Evolutionary conservation across 257 asterid genomes (phyloP), one percentile per base, ranked within the genome.

Genomic region (Solanum bulbocastanum): DNA sequence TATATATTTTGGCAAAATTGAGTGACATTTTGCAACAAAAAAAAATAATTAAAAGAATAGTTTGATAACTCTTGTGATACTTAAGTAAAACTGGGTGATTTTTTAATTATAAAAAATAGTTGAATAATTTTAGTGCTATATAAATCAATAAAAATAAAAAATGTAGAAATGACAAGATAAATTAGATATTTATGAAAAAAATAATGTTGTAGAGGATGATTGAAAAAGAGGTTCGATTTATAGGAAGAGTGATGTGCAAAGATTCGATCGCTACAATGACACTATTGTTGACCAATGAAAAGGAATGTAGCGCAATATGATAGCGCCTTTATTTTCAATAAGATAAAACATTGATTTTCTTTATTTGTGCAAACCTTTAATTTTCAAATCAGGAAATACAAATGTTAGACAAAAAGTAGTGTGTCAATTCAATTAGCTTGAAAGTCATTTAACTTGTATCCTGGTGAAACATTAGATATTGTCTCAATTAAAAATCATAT

Each of bases 401-500:
- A 92, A 89, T 88, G 78, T 79, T 89, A 35, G 83, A 89, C 89
- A 72, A 69, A 79, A 33, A 52, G 25, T 60, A 79, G 30, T 35
- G 37, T 66, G 65, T 65, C 85, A 83, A 76, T 66, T 90, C 89
- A 84, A 65, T 84, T 69, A 72, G 78, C 79, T 91, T 86, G 79
- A 87, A 91, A 74, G 83, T 22, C 52, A 49, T 74, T 72, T 23
- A 23, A 33, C 44, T 49, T 49, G 32, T 30, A 36, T 49, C 69
- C 7, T 35, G 39, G 58, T 58, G 44, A 52, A 73, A 72, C 44
- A 20, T 58, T 33, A 86, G 84, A 35, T 22, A 83, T 87, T 87
- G 36, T 71, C 88, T 86, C 72, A 91, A 90, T 85, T 82, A 86
- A 90, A 94, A 90, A 91, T 92, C 88, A 37, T 46, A 90, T 92